These are phyloP conservation scores for Orychophragmus violaceus DNA, from an alignment of 345 rosid species.

Conservation along the genomic window DNA sequence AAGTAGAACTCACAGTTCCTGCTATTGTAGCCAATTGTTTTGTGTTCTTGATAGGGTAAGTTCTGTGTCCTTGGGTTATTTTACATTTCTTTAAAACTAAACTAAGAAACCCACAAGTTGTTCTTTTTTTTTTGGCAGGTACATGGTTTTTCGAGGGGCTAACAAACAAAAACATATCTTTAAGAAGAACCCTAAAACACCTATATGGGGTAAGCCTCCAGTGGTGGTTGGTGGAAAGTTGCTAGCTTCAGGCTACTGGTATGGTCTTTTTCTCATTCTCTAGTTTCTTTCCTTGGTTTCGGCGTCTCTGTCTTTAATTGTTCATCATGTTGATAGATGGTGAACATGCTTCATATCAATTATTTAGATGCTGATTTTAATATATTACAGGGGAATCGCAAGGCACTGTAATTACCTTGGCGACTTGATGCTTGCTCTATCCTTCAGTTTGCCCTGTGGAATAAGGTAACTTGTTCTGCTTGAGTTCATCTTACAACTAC, in stretches of 20 bases:
- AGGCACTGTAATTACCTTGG: slow-evolving; percentile 96
- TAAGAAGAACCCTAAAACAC: slow-evolving; percentile 75
- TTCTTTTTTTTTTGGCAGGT: slow-evolving; percentile 39
- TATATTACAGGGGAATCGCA: slow-evolving; percentile 69
- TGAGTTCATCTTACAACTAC: neutral
- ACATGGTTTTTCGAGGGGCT: slow-evolving; percentile 80
- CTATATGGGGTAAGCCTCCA: slow-evolving; percentile 79
- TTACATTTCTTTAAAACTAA: neutral
- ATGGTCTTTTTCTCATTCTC: neutral
- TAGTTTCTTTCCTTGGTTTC: neutral
- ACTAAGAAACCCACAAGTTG: neutral
- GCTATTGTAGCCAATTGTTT: slow-evolving; percentile 52
- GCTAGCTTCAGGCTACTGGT: slow-evolving; percentile 95
- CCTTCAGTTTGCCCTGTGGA: slow-evolving; percentile 91
- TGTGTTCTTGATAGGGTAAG: slow-evolving; percentile 70
- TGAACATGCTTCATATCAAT: neutral
- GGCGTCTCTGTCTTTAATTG: neutral
- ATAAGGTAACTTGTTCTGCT: slow-evolving; percentile 42
- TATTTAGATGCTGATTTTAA: neutral
- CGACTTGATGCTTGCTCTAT: slow-evolving; percentile 76
- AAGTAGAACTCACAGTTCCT: slow-evolving; percentile 54
- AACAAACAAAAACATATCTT: slow-evolving; percentile 86
- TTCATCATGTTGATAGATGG: neutral
- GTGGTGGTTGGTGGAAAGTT: slow-evolving; percentile 77
- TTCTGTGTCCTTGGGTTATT: neutral